These are phyloP conservation scores for Boletus sp. DNA, from an alignment of 1,284 basidiomycete species.

Conservation along the genomic window DNA sequence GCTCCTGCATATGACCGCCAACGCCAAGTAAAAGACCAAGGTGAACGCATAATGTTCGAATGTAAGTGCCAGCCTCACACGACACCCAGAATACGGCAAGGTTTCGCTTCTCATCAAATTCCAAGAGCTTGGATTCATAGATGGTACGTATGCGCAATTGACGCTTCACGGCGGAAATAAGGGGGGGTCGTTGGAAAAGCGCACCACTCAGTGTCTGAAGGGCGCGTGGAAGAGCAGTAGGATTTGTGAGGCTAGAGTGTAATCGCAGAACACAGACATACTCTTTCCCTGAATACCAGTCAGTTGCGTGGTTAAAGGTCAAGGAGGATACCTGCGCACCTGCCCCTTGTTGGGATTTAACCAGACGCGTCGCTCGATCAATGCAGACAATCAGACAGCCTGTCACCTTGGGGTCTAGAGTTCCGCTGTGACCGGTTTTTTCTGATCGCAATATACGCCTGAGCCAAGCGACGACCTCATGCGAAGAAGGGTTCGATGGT, in stretches of 20 bases:
- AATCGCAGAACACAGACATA: slow-evolving; percentile 97
- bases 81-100: slow-evolving; percentile 98
- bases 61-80: slow-evolving; percentile 99
- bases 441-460: slow-evolving; percentile 94
- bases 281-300: slow-evolving; percentile 76
- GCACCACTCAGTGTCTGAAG: slow-evolving; percentile 98
- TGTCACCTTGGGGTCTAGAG: slow-evolving; percentile 98
- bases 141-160: slow-evolving; percentile 98
- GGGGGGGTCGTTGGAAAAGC: slow-evolving; percentile 97
- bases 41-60: slow-evolving; percentile 98
- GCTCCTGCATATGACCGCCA: slow-evolving; percentile 99
- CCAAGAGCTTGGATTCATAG: slow-evolving; percentile 93
- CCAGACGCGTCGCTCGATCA: slow-evolving; percentile 98
- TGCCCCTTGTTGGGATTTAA: slow-evolving; percentile 97
- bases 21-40: slow-evolving; percentile 94
- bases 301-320: slow-evolving; percentile 2
- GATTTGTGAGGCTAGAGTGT: slow-evolving; percentile 80
- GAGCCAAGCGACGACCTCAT: slow-evolving; percentile 99
- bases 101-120: slow-evolving; percentile 98
- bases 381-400: slow-evolving; percentile 99
- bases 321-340: slow-evolving; percentile 46
- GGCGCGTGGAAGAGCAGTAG: slow-evolving; percentile 86
- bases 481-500: slow-evolving; percentile 99
- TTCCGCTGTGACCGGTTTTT: slow-evolving; percentile 98
- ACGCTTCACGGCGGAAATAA: slow-evolving; percentile 99